Conservation (phyloP, 2,329 filamentous ascomycete genomes). For the Microcera coccophila region DNA sequence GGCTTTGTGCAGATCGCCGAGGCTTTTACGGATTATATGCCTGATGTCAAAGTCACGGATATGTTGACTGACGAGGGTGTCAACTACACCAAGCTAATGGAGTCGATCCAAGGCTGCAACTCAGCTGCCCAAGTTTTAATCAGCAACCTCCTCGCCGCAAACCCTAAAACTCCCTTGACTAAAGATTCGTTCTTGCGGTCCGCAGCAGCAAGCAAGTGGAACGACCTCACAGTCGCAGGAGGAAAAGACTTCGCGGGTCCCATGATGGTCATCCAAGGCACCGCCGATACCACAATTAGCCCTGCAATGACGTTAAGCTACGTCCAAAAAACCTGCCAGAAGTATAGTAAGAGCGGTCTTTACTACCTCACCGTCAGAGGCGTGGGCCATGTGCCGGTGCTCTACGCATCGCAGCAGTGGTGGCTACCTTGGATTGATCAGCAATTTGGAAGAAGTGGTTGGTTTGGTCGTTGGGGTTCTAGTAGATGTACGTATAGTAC, state of each 20-base stretch:
- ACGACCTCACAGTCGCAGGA: conserved; percentile 25
- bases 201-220: conserved; percentile 19
- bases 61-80: conserved; percentile 12
- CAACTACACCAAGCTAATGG: conserved; percentile 8
- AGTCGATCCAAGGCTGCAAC: conserved; percentile 14
- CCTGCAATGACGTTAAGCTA: conserved; percentile 9
- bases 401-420: conserved; percentile 20
- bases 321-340: conserved; percentile 20
- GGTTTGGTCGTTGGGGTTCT: neutral
- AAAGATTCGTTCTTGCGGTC: conserved; percentile 17
- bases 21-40: conserved; percentile 10
- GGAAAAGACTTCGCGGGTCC: conserved; percentile 32
- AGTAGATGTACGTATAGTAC: conserved; percentile 3
- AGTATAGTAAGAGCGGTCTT: conserved; percentile 11
- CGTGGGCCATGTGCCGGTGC: conserved; percentile 12
- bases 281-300: conserved; percentile 17
- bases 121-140: conserved; percentile 6
- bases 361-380: conserved; percentile 17
- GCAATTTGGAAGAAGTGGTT: conserved; percentile 9
- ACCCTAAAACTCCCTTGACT: conserved; percentile 1
- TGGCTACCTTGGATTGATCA: conserved; percentile 25
- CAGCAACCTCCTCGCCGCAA: conserved; percentile 1
- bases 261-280: conserved; percentile 36
- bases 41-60: conserved; percentile 11
- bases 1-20: conserved; percentile 10